phyloP scores from a whole-genome alignment of 2,329 filamentous ascomycete species.

The Paecilomyces sp. region DNA sequence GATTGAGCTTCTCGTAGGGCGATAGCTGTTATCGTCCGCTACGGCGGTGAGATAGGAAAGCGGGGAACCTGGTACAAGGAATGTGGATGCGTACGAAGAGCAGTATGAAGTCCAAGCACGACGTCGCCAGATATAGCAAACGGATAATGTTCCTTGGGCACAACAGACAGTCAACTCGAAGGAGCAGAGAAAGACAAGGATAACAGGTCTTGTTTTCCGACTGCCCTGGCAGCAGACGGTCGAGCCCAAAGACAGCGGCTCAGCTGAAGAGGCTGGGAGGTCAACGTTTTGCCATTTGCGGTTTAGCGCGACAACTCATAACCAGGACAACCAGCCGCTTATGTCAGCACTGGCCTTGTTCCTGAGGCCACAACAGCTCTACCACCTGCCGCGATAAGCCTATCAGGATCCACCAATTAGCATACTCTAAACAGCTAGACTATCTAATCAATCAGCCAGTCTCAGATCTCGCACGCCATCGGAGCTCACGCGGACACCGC shows the following conservation, averaged over 20 bases:
- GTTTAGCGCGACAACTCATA: slow-evolving; percentile 34
- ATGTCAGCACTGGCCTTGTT: slow-evolving; percentile 10
- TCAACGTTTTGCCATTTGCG: slow-evolving; percentile 35
- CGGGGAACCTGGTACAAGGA: neutral
- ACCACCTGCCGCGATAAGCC: slow-evolving; percentile 12
- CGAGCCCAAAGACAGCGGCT: slow-evolving; percentile 5
- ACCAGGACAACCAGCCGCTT: slow-evolving; percentile 30
- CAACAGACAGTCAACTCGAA: neutral
- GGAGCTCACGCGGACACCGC: neutral
- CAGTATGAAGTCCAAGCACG: neutral
- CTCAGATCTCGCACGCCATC: neutral
- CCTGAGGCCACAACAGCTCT: slow-evolving; percentile 5
- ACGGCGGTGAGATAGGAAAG: slow-evolving; percentile 7
- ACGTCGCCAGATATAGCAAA: neutral
- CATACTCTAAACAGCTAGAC: too few relatives aligned
- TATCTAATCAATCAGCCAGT: neutral
- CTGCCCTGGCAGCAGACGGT: slow-evolving; percentile 6
- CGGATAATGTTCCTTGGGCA: neutral
- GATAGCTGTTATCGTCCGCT: neutral
- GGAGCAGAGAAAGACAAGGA: neutral
- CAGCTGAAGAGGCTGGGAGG: slow-evolving; percentile 11
- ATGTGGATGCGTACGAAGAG: neutral
- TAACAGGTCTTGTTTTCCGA: slow-evolving; percentile 1
- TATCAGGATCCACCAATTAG: slow-evolving; percentile 11
- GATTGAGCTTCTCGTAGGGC: neutral